Conservation (phyloP, 352 stramenopile species). For the Phytophthora sp. region DNA sequence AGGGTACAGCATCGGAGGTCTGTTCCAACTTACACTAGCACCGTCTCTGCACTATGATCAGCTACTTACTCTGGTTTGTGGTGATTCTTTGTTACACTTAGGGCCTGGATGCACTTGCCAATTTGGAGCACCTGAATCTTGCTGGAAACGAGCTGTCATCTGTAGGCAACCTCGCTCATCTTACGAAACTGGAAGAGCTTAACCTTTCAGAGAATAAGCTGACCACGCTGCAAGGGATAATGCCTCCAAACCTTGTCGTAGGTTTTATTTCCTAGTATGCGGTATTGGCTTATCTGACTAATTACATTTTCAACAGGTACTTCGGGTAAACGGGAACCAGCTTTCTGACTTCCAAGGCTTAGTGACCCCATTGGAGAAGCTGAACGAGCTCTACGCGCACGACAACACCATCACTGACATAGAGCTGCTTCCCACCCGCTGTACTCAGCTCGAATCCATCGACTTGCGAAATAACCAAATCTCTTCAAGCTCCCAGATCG, state of each 20-base stretch:
- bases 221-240: conserved; percentile 50
- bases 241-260: conserved; percentile 60
- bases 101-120: conserved; percentile 60
- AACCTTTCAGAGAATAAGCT: conserved; percentile 69
- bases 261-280: background rate
- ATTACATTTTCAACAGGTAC: conserved; percentile 28
- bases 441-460: conserved; percentile 70
- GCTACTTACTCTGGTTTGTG: background rate
- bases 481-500: conserved; percentile 25
- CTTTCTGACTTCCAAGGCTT: conserved; percentile 51
- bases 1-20: conserved; percentile 50
- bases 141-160: conserved; percentile 61
- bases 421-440: conserved; percentile 32
- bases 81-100: no score
- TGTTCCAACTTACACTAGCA: background rate
- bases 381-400: conserved; percentile 77
- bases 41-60: background rate
- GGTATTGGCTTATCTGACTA: background rate
- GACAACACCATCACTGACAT: conserved; percentile 56
- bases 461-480: conserved; percentile 72
- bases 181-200: conserved; percentile 79
- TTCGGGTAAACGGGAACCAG: conserved; percentile 59
- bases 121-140: conserved; percentile 70
- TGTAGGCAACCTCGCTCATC: conserved; percentile 60
- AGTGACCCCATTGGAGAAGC: conserved; percentile 34